phyloP scores from a whole-genome alignment of 2,329 filamentous ascomycete genomes.

The Aotearoamyces nothofagi region DNA sequence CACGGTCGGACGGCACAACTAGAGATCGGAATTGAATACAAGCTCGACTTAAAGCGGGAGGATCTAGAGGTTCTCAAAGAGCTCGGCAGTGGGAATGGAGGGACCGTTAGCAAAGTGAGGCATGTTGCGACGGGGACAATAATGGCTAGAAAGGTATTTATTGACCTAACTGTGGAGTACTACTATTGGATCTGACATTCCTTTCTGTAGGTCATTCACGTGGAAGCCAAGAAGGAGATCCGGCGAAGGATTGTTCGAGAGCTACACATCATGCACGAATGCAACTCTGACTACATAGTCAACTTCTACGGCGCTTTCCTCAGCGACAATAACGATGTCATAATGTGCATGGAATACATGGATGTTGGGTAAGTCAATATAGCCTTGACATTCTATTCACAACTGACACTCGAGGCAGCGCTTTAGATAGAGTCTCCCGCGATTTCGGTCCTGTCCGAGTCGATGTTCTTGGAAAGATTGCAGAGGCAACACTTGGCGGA shows the following conservation, averaged over 20 bases:
- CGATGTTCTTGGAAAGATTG: slow-evolving; percentile 93
- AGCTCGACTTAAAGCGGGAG: slow-evolving; percentile 78
- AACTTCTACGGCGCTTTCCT: slow-evolving; percentile 96
- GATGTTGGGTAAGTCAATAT: slow-evolving; percentile 68
- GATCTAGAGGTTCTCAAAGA: slow-evolving; percentile 90
- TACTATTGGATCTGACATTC: no score
- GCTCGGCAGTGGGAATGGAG: slow-evolving; percentile 88
- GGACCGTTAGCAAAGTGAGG: slow-evolving; percentile 95
- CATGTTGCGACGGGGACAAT: slow-evolving; percentile 88
- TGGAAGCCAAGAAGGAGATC: slow-evolving; percentile 95
- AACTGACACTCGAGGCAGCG: slow-evolving; percentile 35
- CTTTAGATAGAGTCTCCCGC: slow-evolving; percentile 84
- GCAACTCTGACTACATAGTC: slow-evolving; percentile 92
- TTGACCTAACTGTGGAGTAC: no score
- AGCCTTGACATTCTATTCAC: slow-evolving; percentile 10
- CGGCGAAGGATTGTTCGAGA: slow-evolving; percentile 94
- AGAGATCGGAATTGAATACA: slow-evolving; percentile 96
- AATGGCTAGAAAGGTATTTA: slow-evolving; percentile 93
- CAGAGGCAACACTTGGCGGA: slow-evolving; percentile 84
- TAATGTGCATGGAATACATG: slow-evolving; percentile 99
- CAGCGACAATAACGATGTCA: slow-evolving; percentile 92
- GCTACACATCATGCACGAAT: slow-evolving; percentile 96
- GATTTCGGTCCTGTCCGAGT: slow-evolving; percentile 92
- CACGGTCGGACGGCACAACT: slow-evolving; percentile 50
- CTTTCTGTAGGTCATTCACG: slow-evolving; percentile 70